phyloP scores from a whole-genome alignment of 1,284 basidiomycete species.

The Rhizopogon parksii region DNA sequence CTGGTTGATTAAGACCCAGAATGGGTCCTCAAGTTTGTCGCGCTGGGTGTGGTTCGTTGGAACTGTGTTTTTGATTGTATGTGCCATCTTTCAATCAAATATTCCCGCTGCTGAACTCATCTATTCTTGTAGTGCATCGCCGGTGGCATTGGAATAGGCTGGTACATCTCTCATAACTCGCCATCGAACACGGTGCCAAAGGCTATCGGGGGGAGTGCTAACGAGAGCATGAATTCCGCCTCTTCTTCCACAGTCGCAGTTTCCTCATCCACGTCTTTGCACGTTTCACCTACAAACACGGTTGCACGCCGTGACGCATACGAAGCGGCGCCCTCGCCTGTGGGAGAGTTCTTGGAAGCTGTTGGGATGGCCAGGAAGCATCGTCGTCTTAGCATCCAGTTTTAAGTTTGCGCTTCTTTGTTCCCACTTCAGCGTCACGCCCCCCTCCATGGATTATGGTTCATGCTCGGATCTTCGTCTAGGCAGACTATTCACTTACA shows the following conservation, averaged over 20 bases:
- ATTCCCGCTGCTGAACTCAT: not conserved
- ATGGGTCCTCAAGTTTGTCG: conserved; percentile 43
- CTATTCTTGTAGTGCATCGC: conserved; percentile 35
- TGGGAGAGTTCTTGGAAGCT: conserved; percentile 8
- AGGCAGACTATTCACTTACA: conserved; percentile 2
- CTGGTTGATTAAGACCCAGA: conserved; percentile 62
- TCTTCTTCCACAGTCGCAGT: conserved; percentile 10
- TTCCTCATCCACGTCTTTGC: conserved; percentile 18
- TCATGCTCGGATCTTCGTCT: not conserved
- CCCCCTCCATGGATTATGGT: not conserved
- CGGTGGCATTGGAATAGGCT: conserved; percentile 51
- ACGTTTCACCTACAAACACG: conserved; percentile 42
- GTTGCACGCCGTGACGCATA: conserved; percentile 28
- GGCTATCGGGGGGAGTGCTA: conserved; percentile 61
- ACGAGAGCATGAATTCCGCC: conserved; percentile 31
- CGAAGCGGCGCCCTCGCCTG: conserved; percentile 8
- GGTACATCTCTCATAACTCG: conserved; percentile 49
- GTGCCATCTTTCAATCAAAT: conserved; percentile 16
- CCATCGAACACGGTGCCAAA: conserved; percentile 45
- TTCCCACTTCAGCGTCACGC: not conserved
- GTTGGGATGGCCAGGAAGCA: conserved; percentile 12
- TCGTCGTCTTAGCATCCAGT: conserved; percentile 12
- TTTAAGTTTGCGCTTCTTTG: not conserved
- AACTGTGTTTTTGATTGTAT: conserved; percentile 48
- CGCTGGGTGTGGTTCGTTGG: conserved; percentile 67